Evolutionary conservation across 2,329 filamentous ascomycete species (phyloP).

Genomic region (Exophiala alcalophila): DNA sequence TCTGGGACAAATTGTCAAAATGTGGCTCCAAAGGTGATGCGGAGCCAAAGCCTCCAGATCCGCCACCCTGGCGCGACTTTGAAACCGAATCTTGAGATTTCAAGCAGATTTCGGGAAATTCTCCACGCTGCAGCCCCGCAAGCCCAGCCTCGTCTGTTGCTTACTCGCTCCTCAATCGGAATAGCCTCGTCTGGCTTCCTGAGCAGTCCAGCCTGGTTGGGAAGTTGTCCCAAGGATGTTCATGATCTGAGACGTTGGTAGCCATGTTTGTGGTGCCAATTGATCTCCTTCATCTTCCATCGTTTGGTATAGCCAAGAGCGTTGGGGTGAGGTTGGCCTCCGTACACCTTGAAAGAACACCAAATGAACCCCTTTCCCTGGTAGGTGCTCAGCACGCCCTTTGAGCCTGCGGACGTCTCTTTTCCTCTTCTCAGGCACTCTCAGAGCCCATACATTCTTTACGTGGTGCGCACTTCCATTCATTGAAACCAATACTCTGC

Average conservation of each 20-base stretch:
- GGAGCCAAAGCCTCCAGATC: neutral
- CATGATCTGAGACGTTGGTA: constrained; percentile 9
- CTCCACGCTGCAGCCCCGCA: constrained; percentile 7
- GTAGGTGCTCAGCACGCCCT: too few relatives aligned
- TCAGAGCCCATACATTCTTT: constrained; percentile 3
- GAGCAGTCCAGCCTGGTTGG: neutral
- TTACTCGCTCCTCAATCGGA: neutral
- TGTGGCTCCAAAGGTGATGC: too few relatives aligned
- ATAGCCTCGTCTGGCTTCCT: neutral
- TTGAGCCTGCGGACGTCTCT: too few relatives aligned
- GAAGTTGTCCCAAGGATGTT: neutral
- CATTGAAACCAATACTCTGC: constrained; percentile 1
- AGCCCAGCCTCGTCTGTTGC: constrained; percentile 9
- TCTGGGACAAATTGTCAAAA: too few relatives aligned
- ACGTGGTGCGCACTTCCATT: constrained; percentile 18
- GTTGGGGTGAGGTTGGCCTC: too few relatives aligned
- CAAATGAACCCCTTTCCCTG: too few relatives aligned
- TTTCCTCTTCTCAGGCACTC: neutral
- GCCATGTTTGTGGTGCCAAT: neutral
- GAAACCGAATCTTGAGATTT: constrained; percentile 16
- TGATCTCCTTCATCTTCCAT: constrained; percentile 5
- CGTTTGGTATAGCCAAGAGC: too few relatives aligned
- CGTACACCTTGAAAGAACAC: too few relatives aligned
- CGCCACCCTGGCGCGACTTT: constrained; percentile 4
- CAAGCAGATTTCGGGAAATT: constrained; percentile 8